Evolutionary conservation across 192 early-diverging fungal genomes (phyloP), one percentile per base, ranked within the genome.

Genomic region (Mortierella hygrophila): DNA sequence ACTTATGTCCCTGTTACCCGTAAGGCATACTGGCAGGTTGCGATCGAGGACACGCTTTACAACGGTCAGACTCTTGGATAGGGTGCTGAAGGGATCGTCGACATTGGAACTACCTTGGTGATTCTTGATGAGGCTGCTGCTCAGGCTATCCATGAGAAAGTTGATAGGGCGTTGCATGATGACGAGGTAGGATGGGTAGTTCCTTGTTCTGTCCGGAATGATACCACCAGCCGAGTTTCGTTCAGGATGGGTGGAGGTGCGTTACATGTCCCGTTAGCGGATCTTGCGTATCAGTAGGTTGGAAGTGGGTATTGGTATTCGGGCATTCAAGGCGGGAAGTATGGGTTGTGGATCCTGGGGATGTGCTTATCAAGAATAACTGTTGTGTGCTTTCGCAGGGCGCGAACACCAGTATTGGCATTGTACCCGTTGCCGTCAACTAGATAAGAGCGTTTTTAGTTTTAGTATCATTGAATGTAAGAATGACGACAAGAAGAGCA

Each of bases 71-170:
- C 77, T 2, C 72, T 88, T 21, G 88, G 85, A 21, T 26, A 46
- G 35, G 21, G 38, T 21, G 40, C n/a, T 5, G 54, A 37, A n/a
- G 88, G 87, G 26, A 92, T 94, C 68, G 44, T 93, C 11, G 93
- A 92, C 78, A 92, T 92, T 6, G 93, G 92, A 52, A 91, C 93
- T 11, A 94, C 91, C n/a, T 82, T 93, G 15, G 88, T 93, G 38
- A 80, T 92, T 23, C 83, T 93, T 77, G 86, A 75, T 70, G 85
- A 88, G 8, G 79, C 87, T 35, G 89, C 89, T 21, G 90, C 90
- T 68, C 80, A 77, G 26, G 89, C 84, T 73, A 83, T 91, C 80
- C 91, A 92, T 68, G 41, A 55, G 20, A 35, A 23, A 0, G 35
- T 77, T 20, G 35, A 32, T 9, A 63, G 37, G 4, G 41, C 29